These are phyloP conservation scores for Tolypocladium sp. DNA, from an alignment of 2,329 filamentous ascomycete species.

Conservation along the genomic window DNA sequence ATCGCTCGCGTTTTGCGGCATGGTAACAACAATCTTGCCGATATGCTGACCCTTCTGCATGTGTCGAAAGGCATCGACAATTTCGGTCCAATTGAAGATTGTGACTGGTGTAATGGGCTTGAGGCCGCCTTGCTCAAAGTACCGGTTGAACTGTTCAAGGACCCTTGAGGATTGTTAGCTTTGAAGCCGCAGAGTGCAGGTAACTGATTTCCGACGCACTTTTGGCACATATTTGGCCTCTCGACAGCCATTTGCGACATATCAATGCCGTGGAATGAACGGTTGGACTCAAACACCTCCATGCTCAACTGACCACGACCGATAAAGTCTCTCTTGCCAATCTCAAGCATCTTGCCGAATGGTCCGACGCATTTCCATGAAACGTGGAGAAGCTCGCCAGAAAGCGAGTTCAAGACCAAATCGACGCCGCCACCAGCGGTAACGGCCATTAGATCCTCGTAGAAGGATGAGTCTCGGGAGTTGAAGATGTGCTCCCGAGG, in stretches of 20 bases:
- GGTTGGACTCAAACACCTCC: slow-evolving; percentile 26
- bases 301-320: slow-evolving; percentile 31
- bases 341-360: slow-evolving; percentile 22
- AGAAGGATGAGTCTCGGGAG: slow-evolving; percentile 20
- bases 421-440: slow-evolving; percentile 25
- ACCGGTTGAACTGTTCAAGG: not conserved
- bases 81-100: not conserved
- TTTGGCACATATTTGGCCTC: not conserved
- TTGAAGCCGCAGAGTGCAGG: not conserved
- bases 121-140: not conserved
- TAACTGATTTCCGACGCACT: not conserved
- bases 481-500: slow-evolving; percentile 19
- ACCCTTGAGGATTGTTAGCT: not conserved
- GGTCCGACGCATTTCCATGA: slow-evolving; percentile 24
- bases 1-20: slow-evolving; percentile 1
- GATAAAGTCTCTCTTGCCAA: slow-evolving; percentile 23
- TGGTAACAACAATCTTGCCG: slow-evolving; percentile 9
- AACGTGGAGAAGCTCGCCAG: slow-evolving; percentile 20
- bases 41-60: slow-evolving; percentile 13
- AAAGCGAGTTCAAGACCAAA: slow-evolving; percentile 24
- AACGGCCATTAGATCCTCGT: slow-evolving; percentile 11
- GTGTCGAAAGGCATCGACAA: slow-evolving; percentile 9
- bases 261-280: slow-evolving; percentile 22
- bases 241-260: slow-evolving; percentile 6
- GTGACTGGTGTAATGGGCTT: slow-evolving; percentile 2